These are phyloP conservation scores for Thalassiosira exigua DNA, from an alignment of 352 stramenopile genomes.

Conservation along the genomic window DNA sequence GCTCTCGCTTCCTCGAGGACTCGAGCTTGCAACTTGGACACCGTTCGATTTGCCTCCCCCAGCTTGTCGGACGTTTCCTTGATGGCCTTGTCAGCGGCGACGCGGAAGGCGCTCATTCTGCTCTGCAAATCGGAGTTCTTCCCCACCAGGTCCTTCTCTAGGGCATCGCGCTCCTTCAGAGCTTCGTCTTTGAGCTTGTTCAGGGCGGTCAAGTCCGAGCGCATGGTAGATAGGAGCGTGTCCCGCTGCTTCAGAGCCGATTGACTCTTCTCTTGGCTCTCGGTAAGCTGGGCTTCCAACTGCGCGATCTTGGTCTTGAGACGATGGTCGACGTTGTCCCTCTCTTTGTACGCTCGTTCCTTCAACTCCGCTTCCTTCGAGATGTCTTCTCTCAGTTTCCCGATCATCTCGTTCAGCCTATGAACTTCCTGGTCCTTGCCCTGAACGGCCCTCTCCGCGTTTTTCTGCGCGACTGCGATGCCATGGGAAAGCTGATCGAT, in stretches of 20 bases:
- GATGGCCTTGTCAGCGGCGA: constrained; percentile 28
- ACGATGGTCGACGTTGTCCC: constrained; percentile 7
- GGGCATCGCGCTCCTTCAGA: constrained; percentile 27
- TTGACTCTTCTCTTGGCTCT: constrained; percentile 11
- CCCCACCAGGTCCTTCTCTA: constrained; percentile 29
- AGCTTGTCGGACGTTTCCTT: constrained; percentile 29
- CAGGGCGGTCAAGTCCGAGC: constrained; percentile 30
- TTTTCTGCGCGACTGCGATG: constrained; percentile 38
- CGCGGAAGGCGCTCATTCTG: constrained; percentile 18
- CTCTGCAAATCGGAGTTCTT: constrained; percentile 36
- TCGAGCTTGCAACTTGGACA: constrained; percentile 16
- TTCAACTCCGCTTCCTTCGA: constrained; percentile 17
- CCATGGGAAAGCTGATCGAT: constrained; percentile 35
- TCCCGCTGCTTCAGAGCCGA: constrained; percentile 25
- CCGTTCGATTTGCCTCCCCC: not conserved
- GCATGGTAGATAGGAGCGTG: constrained; percentile 24
- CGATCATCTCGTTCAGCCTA: constrained; percentile 22
- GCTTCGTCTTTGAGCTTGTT: constrained; percentile 35
- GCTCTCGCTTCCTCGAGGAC: constrained; percentile 28
- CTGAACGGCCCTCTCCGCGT: constrained; percentile 12
- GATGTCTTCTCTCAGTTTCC: constrained; percentile 19
- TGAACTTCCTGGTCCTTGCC: constrained; percentile 26
- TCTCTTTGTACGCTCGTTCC: constrained; percentile 20
- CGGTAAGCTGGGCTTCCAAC: constrained; percentile 33
- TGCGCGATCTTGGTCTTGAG: constrained; percentile 40